Evolutionary conservation across 768 basidiomycete genomes (phyloP).

Genomic region (Lanmaoa rubissima): DNA sequence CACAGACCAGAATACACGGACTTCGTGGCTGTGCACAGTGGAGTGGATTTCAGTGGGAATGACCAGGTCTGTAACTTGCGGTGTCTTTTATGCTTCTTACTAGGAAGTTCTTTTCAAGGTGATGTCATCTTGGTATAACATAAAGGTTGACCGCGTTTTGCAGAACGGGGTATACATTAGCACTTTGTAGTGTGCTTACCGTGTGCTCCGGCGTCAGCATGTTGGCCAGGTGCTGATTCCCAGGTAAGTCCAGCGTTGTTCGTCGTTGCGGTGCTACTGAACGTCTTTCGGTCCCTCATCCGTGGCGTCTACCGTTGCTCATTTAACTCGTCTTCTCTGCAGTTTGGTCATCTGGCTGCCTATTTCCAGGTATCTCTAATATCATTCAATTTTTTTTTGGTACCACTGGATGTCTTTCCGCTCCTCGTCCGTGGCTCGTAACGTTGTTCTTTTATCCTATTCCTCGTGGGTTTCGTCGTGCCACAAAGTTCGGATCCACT

Average conservation of each 20-base stretch:
- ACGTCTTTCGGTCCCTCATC: neutral
- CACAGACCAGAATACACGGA: neutral
- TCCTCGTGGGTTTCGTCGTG: neutral
- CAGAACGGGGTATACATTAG: too few species aligned
- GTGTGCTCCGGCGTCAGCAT: too few species aligned
- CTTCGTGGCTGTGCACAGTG: neutral
- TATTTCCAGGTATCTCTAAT: neutral
- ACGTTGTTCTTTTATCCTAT: neutral
- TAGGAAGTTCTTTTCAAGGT: neutral
- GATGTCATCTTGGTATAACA: neutral
- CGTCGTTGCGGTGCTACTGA: neutral
- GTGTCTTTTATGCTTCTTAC: neutral
- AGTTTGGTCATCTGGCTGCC: neutral
- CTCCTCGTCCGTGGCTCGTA: neutral
- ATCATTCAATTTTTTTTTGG: neutral
- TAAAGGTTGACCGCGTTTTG: neutral
- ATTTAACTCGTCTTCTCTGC: neutral
- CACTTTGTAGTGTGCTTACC: neutral
- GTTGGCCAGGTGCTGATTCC: neutral
- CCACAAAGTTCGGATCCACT: neutral
- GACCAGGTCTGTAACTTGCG: neutral
- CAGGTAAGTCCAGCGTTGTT: neutral
- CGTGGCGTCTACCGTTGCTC: neutral
- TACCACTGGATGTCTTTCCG: neutral
- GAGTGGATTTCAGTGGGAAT: neutral